These are phyloP conservation scores for Rhynchospora breviuscula DNA, from an alignment of 176 grass and related monocot species.

Conservation along the genomic window DNA sequence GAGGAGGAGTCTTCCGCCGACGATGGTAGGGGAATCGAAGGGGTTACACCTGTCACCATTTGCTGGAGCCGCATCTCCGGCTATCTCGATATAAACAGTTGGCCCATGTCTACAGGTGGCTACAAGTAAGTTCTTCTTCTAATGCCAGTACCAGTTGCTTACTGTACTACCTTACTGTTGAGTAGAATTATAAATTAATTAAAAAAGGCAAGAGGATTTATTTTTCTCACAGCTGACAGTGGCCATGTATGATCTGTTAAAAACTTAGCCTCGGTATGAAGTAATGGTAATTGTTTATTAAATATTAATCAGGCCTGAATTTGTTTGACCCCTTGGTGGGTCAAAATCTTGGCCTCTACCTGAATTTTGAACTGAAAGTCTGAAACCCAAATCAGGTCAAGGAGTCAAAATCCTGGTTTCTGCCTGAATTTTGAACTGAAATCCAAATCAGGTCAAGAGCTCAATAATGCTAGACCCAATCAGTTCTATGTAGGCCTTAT, in stretches of 20 bases:
- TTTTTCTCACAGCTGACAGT: too few relatives aligned
- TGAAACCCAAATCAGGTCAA: neutral
- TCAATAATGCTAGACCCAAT: neutral
- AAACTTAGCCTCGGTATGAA: too few relatives aligned
- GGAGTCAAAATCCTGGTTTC: neutral
- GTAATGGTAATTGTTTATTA: neutral
- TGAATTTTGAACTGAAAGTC: neutral
- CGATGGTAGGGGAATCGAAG: neutral
- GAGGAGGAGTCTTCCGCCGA: conserved; percentile 39
- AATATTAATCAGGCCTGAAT: neutral
- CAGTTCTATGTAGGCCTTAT: neutral
- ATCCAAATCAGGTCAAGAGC: neutral
- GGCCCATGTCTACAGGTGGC: conserved; percentile 36
- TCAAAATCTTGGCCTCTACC: neutral
- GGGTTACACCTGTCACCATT: conserved; percentile 52
- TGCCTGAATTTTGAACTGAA: neutral
- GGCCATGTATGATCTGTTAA: too few relatives aligned
- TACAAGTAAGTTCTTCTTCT: conserved; percentile 53
- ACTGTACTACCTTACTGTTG: neutral
- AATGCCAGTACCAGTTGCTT: neutral
- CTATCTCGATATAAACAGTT: conserved; percentile 48
- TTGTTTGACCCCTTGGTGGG: neutral
- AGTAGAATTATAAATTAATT: neutral
- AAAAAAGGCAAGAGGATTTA: neutral
- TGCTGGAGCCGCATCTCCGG: conserved; percentile 62